phyloP scores from a whole-genome alignment of 805 yeast species.

The Cyberlindnera xylosilytica region DNA sequence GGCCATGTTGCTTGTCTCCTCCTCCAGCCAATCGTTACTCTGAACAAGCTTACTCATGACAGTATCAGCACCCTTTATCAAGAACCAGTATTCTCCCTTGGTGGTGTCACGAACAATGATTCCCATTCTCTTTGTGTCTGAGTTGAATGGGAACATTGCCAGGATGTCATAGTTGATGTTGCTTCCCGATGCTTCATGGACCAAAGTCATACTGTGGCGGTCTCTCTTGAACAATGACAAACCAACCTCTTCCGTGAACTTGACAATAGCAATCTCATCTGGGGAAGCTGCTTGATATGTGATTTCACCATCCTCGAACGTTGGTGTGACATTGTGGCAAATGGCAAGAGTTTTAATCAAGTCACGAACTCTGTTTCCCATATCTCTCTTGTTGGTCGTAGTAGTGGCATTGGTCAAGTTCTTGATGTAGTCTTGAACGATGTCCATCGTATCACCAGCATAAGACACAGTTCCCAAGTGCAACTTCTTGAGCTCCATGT shows the following conservation, averaged over 20 bases:
- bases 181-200: conserved; percentile 57
- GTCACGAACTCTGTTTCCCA: conserved; percentile 74
- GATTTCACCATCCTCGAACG: conserved; percentile 69
- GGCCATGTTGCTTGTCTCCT: conserved; percentile 97
- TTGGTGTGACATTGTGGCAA: conserved; percentile 98
- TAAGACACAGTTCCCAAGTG: conserved; percentile 93
- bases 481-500: conserved; percentile 91
- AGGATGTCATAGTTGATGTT: conserved; percentile 60
- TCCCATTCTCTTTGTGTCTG: conserved; percentile 97
- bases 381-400: conserved; percentile 53
- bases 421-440: conserved; percentile 69
- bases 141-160: conserved; percentile 89
- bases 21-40: conserved; percentile 93
- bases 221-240: conserved; percentile 79
- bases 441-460: conserved; percentile 88
- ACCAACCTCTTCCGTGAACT: conserved; percentile 85
- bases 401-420: conserved; percentile 24
- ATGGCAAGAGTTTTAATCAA: conserved; percentile 78
- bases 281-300: conserved; percentile 98
- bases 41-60: conserved; percentile 85
- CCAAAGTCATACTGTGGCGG: conserved; percentile 64
- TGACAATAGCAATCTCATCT: conserved; percentile 95
- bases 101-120: conserved; percentile 64
- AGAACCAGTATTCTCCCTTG: conserved; percentile 75
- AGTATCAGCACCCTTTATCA: conserved; percentile 94